Evolutionary conservation across 805 yeast genomes (phyloP), one percentile per base, ranked within the genome.

Genomic region (Nematodospora valgi): DNA sequence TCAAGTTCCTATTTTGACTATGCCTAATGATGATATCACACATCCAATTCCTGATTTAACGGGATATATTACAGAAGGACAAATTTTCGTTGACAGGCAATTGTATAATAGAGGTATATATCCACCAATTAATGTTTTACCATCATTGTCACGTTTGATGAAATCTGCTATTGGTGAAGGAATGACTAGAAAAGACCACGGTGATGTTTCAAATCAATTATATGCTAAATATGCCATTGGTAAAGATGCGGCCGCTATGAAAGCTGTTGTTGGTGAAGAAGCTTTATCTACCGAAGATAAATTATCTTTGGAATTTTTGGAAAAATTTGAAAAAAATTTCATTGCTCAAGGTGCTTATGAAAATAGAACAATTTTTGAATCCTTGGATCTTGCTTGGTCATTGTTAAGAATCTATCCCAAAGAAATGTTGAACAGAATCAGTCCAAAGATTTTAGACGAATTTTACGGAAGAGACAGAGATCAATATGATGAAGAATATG

Each of bases 11-110:
- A 93, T 93, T 63, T 80, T 93, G 65, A 88, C 98, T 47, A 94
- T 93, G 99, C 99, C 99, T 51, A 93, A 93, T 75, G 98, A 93
- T 69, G 99, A 93, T 74, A 93, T 93, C 61, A 93, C 98, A 48
- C 99, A 93, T 71, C 99, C 99, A 55, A 93, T 93, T 73, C 99
- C 99, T 36, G 99, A 93, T 82, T 83, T 93, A 74, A 93, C 99
- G 28, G 99, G 99, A 52, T 93, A 94, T 68, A 93, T 93, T 62
- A 93, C 99, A 31, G 99, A 93, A 70, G 99, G 99, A 41, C 99
- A 93, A 76, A 93, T 93, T 58, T 91, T 84, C 45, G 82, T 93
- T 52, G 99, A 93, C 69, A 86, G 99, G 72, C 96, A 88, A 69
- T 76, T 93, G 62, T 74, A 84, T 61, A 89, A 94, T 70, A 87